Evolutionary conservation across 129 eudicot species (phyloP), one percentile per base, ranked within the genome.

Genomic region (Lactuca sativa): DNA sequence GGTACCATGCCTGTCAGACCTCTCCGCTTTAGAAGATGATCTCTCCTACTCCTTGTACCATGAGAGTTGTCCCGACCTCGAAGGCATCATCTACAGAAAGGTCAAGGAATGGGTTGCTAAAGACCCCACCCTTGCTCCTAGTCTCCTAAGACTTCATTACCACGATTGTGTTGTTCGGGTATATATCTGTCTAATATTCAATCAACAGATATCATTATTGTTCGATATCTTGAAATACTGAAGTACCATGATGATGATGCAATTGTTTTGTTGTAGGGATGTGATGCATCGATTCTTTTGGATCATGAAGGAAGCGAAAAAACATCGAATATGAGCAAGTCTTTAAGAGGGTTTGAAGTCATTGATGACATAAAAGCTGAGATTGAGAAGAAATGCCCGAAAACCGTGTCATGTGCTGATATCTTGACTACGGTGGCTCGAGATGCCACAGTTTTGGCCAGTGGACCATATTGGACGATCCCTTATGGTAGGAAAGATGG

Each of bases 81-180:
- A 91, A 67, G 88, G 76, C 11, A 88, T 91, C 30, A 77, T 91
- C 54, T 80, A 86, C 9, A 57, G 79, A 16, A 91, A 86, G 67
- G 81, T 91, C 43, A 74, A 78, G 14, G 80, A 84, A 68, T 86
- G 90, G 96, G 56, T 82, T 54, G 58, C 70, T 5, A 84, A 82
- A 36, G 97, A 91, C 37, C 71, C 79, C 43, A 80, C 97, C 2
- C 85, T 91, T 55, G 96, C 93, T 21, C 86, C 97, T 12, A 79
- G 89, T 78, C 89, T 91, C 69, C 67, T 91, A 37, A 84, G 93
- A 69, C 78, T 91, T 18, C 90, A 83, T 5, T 91, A 82, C 76
- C 97, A 88, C 40, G 97, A 91, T 25, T 91, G 97, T 41, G 64
- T 81, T 25, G 89, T 91, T 71, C 88, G 96, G 88, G 97, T 91